These are phyloP conservation scores for Claviceps lovelessii DNA, from an alignment of 2,329 filamentous ascomycete species.

Conservation along the genomic window DNA sequence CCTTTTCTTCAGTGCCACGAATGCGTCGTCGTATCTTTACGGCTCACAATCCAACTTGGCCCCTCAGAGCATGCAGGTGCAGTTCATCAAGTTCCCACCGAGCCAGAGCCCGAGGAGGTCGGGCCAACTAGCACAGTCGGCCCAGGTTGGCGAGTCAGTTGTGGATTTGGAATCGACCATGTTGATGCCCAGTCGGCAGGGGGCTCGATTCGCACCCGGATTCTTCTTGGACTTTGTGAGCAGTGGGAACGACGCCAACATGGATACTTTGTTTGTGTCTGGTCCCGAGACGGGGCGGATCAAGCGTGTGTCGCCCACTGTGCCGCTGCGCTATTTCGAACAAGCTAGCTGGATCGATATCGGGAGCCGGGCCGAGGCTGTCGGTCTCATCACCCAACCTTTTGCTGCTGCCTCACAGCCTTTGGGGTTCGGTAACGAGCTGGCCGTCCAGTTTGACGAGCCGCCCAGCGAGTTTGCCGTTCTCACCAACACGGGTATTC, in stretches of 20 bases:
- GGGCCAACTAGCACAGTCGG: slow-evolving; percentile 11
- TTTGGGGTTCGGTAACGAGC: slow-evolving; percentile 80
- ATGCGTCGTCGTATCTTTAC: slow-evolving; percentile 53
- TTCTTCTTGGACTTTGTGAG: slow-evolving; percentile 79
- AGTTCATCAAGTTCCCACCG: slow-evolving; percentile 90
- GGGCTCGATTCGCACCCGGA: slow-evolving; percentile 62
- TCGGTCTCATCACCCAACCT: slow-evolving; percentile 60
- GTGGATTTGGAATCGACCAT: slow-evolving; percentile 35
- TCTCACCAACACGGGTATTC: slow-evolving; percentile 79
- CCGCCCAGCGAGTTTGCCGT: slow-evolving; percentile 73
- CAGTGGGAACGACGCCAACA: slow-evolving; percentile 44
- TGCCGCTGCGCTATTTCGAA: slow-evolving; percentile 54
- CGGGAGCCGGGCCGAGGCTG: slow-evolving; percentile 57
- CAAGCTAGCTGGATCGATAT: slow-evolving; percentile 68
- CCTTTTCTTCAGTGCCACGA: slow-evolving; percentile 82
- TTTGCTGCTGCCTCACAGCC: slow-evolving; percentile 56
- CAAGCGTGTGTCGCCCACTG: slow-evolving; percentile 39
- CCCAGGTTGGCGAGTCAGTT: slow-evolving; percentile 20
- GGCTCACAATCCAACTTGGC: slow-evolving; percentile 46
- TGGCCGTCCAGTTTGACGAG: slow-evolving; percentile 89
- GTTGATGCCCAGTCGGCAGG: slow-evolving; percentile 35
- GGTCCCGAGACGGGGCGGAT: slow-evolving; percentile 83
- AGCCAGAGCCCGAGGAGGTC: slow-evolving; percentile 17
- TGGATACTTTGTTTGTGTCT: slow-evolving; percentile 65
- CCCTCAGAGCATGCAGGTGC: slow-evolving; percentile 93